Conservation (phyloP, 129 eudicot genomes). For the Saussurea involucrata region DNA sequence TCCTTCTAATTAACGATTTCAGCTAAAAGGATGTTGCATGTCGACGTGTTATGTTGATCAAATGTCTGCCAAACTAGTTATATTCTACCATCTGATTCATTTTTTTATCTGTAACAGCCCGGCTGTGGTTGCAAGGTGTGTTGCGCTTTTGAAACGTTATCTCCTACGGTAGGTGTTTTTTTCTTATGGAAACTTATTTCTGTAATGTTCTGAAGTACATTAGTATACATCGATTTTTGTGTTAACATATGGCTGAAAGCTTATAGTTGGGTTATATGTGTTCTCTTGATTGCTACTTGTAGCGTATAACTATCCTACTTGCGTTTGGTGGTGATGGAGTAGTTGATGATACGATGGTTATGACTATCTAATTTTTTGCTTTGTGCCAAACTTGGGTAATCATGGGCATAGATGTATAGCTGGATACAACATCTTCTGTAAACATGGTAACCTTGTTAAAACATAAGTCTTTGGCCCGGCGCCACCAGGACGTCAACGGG, state of each 20-base stretch:
- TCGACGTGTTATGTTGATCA: background rate
- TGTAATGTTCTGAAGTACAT: background rate
- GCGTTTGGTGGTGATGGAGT: background rate
- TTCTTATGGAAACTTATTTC: conserved; percentile 14
- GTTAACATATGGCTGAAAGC: background rate
- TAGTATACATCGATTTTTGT: background rate
- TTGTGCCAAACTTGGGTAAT: background rate
- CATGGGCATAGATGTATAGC: background rate
- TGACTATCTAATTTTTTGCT: background rate
- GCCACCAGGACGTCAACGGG: too few species aligned
- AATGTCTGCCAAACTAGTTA: background rate
- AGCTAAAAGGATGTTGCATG: background rate
- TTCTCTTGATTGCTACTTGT: background rate
- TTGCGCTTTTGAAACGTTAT: conserved; percentile 79
- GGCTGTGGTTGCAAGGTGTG: conserved; percentile 91
- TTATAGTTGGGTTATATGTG: background rate
- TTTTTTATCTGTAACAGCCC: conserved; percentile 55
- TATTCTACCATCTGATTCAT: conserved; percentile 23
- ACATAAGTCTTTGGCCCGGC: background rate
- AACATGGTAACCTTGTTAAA: background rate
- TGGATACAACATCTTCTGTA: background rate
- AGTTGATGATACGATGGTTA: background rate
- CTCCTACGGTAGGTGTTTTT: conserved; percentile 47
- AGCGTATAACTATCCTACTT: background rate
- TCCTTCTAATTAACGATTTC: background rate